phyloP scores from a whole-genome alignment of 148 eudicot species.

The Limonium bicolor region DNA sequence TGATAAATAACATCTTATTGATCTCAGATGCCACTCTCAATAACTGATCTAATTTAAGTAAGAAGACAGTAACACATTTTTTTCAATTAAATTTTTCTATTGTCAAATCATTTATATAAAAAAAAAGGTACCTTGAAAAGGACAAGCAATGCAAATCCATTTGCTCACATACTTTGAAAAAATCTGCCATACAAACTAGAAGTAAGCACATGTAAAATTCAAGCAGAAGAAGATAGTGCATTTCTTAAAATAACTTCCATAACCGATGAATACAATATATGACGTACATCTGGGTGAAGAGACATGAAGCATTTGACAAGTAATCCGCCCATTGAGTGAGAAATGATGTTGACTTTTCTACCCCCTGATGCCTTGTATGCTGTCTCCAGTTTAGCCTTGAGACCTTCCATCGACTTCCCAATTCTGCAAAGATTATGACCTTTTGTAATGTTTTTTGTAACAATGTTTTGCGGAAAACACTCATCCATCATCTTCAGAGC shows the following conservation, averaged over 20 bases:
- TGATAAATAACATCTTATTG: conserved; percentile 8
- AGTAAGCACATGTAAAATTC: too few relatives aligned
- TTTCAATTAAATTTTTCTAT: background rate
- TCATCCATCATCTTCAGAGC: too few relatives aligned
- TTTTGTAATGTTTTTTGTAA: too few relatives aligned
- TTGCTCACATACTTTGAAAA: conserved; percentile 77
- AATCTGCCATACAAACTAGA: conserved; percentile 31
- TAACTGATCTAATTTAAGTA: background rate
- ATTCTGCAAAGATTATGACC: conserved; percentile 50
- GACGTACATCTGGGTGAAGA: conserved; percentile 56
- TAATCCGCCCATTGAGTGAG: conserved; percentile 99
- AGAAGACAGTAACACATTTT: too few relatives aligned
- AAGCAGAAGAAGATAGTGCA: too few relatives aligned
- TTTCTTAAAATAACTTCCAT: too few relatives aligned
- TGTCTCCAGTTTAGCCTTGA: conserved; percentile 48
- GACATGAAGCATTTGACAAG: conserved; percentile 66
- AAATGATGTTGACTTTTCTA: conserved; percentile 71
- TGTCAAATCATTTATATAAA: too few relatives aligned
- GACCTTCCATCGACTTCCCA: conserved; percentile 62
- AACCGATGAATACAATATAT: conserved; percentile 11
- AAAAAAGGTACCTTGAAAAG: conserved; percentile 67
- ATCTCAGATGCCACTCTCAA: background rate
- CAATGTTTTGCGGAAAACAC: too few relatives aligned
- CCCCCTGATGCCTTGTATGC: conserved; percentile 83
- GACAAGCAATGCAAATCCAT: conserved; percentile 94